Evolutionary conservation across 495 filamentous ascomycete genomes (phyloP).

Genomic region (Daldinia grandis): DNA sequence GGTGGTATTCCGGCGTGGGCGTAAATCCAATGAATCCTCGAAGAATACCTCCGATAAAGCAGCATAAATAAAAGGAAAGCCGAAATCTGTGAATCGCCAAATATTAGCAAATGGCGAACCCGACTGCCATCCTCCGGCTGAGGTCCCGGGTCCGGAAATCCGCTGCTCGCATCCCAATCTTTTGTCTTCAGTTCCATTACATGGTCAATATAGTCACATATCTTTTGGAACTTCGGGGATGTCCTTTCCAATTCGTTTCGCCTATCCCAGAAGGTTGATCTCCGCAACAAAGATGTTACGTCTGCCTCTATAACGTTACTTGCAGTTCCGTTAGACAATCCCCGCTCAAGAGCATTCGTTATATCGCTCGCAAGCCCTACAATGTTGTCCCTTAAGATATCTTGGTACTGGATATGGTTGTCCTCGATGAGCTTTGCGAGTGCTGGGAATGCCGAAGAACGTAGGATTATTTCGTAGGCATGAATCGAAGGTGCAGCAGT

Average conservation of each 20-base stretch:
- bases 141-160: background rate
- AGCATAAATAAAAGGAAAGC: constrained; percentile 9
- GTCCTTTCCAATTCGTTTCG: background rate
- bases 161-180: background rate
- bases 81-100: background rate
- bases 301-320: background rate
- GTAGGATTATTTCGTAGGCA: constrained; percentile 2
- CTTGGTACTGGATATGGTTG: background rate
- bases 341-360: background rate
- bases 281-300: background rate
- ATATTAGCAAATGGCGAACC: constrained; percentile 10
- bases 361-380: background rate
- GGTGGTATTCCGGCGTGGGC: background rate
- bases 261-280: background rate
- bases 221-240: background rate
- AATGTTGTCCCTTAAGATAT: background rate
- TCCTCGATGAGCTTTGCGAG: background rate
- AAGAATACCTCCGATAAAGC: background rate
- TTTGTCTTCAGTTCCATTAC: background rate
- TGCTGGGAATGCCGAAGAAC: constrained; percentile 9
- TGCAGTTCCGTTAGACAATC: background rate
- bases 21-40: background rate
- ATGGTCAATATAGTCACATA: constrained; percentile 4
- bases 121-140: background rate
- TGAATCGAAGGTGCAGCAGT: background rate